phyloP scores from a whole-genome alignment of 2,329 filamentous ascomycete species.

The Colletotrichum echinochloae region DNA sequence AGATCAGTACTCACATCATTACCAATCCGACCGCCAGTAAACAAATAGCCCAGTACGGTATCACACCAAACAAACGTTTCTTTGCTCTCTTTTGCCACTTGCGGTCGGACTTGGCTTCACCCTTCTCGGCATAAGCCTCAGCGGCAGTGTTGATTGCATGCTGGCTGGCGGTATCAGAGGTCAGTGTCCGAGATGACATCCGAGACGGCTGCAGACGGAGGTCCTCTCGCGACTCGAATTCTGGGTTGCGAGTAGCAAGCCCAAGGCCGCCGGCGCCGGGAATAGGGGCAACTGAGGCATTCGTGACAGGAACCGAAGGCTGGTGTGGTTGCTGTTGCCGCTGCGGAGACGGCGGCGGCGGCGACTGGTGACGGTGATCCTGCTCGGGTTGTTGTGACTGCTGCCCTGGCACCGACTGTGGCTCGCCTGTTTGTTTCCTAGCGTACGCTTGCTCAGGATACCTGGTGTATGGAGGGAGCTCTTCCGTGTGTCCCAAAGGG shows the following conservation, averaged over 20 bases:
- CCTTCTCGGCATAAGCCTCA: slow-evolving; percentile 60
- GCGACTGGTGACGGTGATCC: slow-evolving; percentile 32
- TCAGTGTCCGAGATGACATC: slow-evolving; percentile 64
- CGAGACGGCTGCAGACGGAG: slow-evolving; percentile 63
- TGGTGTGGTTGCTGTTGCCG: slow-evolving; percentile 30
- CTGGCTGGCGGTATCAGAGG: slow-evolving; percentile 60
- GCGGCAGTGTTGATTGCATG: slow-evolving; percentile 67
- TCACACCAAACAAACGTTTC: slow-evolving; percentile 67
- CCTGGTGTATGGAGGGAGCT: slow-evolving; percentile 89
- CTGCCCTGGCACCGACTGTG: slow-evolving; percentile 14
- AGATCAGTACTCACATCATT: slow-evolving; percentile 53
- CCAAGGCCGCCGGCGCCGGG: slow-evolving; percentile 72
- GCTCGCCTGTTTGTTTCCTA: slow-evolving; percentile 58
- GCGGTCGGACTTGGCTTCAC: slow-evolving; percentile 48
- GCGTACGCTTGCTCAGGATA: slow-evolving; percentile 81
- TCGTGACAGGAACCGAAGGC: slow-evolving; percentile 24
- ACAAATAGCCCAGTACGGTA: slow-evolving; percentile 72
- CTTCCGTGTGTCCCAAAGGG: slow-evolving; percentile 88
- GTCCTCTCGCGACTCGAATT: slow-evolving; percentile 70
- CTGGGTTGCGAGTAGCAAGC: slow-evolving; percentile 70
- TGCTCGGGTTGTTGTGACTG: slow-evolving; percentile 21
- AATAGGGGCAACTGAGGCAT: slow-evolving; percentile 48
- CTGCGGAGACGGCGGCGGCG: slow-evolving; percentile 11
- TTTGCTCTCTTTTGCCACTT: slow-evolving; percentile 65
- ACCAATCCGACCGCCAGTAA: slow-evolving; percentile 62